Conservation (phyloP, 2,329 filamentous ascomycete genomes). For the Sporothrix schenckii region DNA sequence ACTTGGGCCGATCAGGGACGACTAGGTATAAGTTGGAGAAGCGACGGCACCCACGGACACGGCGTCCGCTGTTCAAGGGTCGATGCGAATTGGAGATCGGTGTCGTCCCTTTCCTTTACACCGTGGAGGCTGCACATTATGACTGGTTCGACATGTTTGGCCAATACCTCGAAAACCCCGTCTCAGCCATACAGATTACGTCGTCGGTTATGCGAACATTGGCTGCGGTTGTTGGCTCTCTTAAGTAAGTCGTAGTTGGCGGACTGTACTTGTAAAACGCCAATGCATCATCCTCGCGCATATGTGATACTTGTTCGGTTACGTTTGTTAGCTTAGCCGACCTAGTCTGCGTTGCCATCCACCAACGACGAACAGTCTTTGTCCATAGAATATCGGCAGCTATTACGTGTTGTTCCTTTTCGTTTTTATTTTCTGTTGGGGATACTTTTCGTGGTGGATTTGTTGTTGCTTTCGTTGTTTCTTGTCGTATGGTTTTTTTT, state of each 20-base stretch:
- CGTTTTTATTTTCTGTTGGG: too few relatives aligned
- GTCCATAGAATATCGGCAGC: not conserved
- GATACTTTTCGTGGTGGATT: not conserved
- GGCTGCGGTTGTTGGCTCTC: constrained; percentile 5
- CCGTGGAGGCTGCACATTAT: not conserved
- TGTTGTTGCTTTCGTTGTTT: not conserved
- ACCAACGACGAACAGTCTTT: not conserved
- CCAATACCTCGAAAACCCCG: not conserved
- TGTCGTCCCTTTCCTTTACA: not conserved
- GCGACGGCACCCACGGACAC: not conserved
- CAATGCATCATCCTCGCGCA: not conserved
- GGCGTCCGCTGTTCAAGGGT: not conserved
- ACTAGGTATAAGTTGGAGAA: not conserved
- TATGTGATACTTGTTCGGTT: constrained; percentile 2
- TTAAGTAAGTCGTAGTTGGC: not conserved
- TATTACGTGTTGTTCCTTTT: not conserved
- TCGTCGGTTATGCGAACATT: constrained; percentile 9
- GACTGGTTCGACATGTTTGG: not conserved
- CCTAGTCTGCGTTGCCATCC: not conserved
- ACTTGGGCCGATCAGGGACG: not conserved
- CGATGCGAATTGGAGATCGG: not conserved
- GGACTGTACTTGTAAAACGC: not conserved
- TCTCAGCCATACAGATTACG: not conserved
- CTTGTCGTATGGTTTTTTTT: too few relatives aligned
- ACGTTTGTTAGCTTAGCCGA: constrained; percentile 12